phyloP scores from a whole-genome alignment of 2,329 filamentous ascomycete genomes.

The Fusarium zealandicum region DNA sequence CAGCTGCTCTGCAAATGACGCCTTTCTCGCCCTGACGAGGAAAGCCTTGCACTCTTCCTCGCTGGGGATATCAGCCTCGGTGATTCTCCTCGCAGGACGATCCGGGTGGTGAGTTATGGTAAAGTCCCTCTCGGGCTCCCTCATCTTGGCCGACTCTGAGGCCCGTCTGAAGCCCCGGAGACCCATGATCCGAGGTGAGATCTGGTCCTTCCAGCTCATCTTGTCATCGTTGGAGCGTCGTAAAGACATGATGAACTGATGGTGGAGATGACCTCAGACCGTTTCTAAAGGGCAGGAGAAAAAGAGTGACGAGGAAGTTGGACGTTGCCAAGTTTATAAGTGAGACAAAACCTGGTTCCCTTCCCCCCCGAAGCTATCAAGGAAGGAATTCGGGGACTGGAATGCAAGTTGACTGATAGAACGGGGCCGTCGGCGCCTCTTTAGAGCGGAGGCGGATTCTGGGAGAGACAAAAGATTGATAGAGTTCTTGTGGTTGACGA shows the following conservation, averaged over 20 bases:
- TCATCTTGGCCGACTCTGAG: constrained; percentile 26
- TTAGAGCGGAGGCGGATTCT: constrained; percentile 7
- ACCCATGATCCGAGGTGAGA: constrained; percentile 27
- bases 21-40: constrained; percentile 27
- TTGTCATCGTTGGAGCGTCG: constrained; percentile 30
- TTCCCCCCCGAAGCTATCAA: not conserved
- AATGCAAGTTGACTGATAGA: constrained; percentile 33
- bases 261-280: not conserved
- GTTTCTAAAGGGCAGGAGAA: not conserved
- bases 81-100: constrained; percentile 28
- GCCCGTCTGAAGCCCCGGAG: constrained; percentile 32
- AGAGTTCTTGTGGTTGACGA: constrained; percentile 24
- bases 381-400: constrained; percentile 12
- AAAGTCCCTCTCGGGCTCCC: constrained; percentile 17
- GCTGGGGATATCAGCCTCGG: constrained; percentile 33
- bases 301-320: not conserved
- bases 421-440: constrained; percentile 6
- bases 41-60: constrained; percentile 34
- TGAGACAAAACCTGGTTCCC: not conserved
- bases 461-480: constrained; percentile 11
- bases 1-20: constrained; percentile 23
- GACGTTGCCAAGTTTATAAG: not conserved
- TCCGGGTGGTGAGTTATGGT: constrained; percentile 37
- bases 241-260: constrained; percentile 25
- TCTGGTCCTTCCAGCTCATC: constrained; percentile 35